Conservation (phyloP, 768 basidiomycete species). For the Brasilioporus rufonigricans region DNA sequence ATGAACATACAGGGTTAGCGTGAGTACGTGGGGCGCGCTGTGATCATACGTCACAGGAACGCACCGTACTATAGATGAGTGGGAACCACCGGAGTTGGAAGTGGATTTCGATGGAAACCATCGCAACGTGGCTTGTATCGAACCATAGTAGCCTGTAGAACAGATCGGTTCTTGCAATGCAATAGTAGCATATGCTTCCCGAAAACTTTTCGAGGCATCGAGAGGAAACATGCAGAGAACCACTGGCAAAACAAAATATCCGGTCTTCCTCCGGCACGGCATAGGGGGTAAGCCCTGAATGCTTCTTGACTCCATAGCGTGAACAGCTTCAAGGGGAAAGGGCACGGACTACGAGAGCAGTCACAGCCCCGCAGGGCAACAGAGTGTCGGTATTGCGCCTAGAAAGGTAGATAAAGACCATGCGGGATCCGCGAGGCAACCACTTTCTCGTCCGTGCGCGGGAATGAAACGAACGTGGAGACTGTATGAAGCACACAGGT, state of each 20-base stretch:
- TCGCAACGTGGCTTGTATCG: conserved; percentile 2
- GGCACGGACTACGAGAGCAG: conserved; percentile 3
- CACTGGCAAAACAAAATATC: neutral
- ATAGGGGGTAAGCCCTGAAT: neutral
- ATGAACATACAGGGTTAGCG: conserved; percentile 9
- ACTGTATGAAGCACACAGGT: conserved; percentile 10
- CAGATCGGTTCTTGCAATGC: conserved; percentile 2
- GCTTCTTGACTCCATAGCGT: neutral
- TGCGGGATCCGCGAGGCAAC: conserved; percentile 30
- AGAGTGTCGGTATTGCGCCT: conserved; percentile 19
- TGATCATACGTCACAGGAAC: conserved; percentile 32
- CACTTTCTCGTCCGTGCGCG: conserved; percentile 18
- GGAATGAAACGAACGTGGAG: conserved; percentile 29
- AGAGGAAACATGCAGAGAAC: neutral
- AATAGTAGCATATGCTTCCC: neutral
- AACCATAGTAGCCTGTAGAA: neutral
- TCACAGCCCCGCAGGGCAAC: conserved; percentile 19
- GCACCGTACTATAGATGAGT: neutral
- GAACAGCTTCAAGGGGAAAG: conserved; percentile 16
- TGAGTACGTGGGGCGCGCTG: neutral
- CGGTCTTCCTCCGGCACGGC: neutral
- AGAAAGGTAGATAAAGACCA: conserved; percentile 20
- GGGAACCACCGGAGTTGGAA: conserved; percentile 17
- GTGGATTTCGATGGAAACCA: conserved; percentile 15
- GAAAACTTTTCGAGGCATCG: neutral